These are phyloP conservation scores for Colletotrichum abscissum DNA, from an alignment of 2,329 filamentous ascomycete species.

Conservation along the genomic window DNA sequence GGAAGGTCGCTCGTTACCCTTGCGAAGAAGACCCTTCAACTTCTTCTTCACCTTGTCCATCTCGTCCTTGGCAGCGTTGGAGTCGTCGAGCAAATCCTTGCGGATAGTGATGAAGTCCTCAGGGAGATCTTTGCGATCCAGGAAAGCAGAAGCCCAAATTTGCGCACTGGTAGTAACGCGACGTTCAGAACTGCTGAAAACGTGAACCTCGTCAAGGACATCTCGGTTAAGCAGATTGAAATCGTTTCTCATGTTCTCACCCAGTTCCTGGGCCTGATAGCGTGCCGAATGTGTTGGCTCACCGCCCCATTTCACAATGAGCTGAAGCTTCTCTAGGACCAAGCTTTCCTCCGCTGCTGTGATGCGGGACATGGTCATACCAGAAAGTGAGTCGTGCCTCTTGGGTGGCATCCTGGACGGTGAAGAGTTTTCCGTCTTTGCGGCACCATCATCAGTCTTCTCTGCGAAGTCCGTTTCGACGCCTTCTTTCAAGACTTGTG, in stretches of 20 bases:
- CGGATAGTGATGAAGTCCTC: constrained; percentile 90
- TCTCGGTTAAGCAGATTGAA: constrained; percentile 92
- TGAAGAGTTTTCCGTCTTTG: constrained; percentile 26
- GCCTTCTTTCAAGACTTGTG: constrained; percentile 45
- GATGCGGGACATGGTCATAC: constrained; percentile 91
- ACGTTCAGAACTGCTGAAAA: constrained; percentile 95
- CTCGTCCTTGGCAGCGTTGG: constrained; percentile 97
- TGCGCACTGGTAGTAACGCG: constrained; percentile 96
- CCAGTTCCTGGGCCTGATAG: constrained; percentile 95
- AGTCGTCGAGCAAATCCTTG: constrained; percentile 96
- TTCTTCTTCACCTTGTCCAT: constrained; percentile 99
- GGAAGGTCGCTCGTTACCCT: constrained; percentile 91
- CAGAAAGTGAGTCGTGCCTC: constrained; percentile 87
- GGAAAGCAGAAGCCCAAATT: constrained; percentile 92
- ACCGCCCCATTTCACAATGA: constrained; percentile 99
- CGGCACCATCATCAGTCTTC: constrained; percentile 32
- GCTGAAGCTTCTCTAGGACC: constrained; percentile 93
- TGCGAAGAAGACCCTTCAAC: constrained; percentile 89
- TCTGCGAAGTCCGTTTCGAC: constrained; percentile 40
- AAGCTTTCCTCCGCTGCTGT: constrained; percentile 93
- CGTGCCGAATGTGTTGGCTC: constrained; percentile 97
- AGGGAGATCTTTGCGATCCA: constrained; percentile 86
- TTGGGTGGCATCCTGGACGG: constrained; percentile 59
- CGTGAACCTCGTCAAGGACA: constrained; percentile 89
- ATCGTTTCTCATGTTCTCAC: constrained; percentile 95